Percentiles rank a stretch among this genome's conserved stretches.
phyloP scores from a whole-genome alignment of 768 basidiomycete genomes.

The Ephemerocybe angulata region DNA sequence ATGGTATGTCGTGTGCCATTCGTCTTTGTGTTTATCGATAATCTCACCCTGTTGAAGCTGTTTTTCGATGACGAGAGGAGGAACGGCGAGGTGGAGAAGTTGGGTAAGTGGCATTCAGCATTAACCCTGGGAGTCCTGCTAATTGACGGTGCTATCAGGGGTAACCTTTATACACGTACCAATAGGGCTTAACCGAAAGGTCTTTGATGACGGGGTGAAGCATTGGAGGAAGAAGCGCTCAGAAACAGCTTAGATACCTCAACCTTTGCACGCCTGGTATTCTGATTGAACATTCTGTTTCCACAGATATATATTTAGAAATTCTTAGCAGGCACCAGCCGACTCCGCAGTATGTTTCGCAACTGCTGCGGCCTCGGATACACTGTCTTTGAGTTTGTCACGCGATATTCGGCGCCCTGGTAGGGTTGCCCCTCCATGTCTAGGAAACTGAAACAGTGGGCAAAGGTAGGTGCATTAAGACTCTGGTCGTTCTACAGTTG shows the following conservation, averaged over 20 bases:
- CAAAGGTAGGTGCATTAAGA: too few relatives aligned
- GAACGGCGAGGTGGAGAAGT: slow-evolving; percentile 58
- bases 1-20: slow-evolving; percentile 49
- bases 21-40: background rate
- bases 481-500: too few relatives aligned
- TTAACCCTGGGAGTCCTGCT: background rate
- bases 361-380: too few relatives aligned
- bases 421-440: too few relatives aligned
- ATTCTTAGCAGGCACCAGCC: too few relatives aligned
- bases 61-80: slow-evolving; percentile 73
- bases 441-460: too few relatives aligned
- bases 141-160: slow-evolving; percentile 37
- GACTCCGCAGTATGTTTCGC: too few relatives aligned
- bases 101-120: slow-evolving; percentile 36
- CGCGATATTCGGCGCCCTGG: too few relatives aligned
- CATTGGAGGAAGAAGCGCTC: slow-evolving; percentile 56
- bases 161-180: slow-evolving; percentile 79
- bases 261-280: background rate
- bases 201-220: slow-evolving; percentile 67
- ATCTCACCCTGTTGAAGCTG: slow-evolving; percentile 31
- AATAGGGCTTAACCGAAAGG: slow-evolving; percentile 53
- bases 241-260: background rate
- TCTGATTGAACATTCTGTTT: background rate
- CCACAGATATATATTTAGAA: background rate
- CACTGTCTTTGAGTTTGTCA: too few relatives aligned